A percentile compares a stretch with the other conserved stretches of the same genome.
These are phyloP conservation scores for Tylopilus vinaceipallidus DNA, from an alignment of 768 basidiomycete species.

Conservation along the genomic window DNA sequence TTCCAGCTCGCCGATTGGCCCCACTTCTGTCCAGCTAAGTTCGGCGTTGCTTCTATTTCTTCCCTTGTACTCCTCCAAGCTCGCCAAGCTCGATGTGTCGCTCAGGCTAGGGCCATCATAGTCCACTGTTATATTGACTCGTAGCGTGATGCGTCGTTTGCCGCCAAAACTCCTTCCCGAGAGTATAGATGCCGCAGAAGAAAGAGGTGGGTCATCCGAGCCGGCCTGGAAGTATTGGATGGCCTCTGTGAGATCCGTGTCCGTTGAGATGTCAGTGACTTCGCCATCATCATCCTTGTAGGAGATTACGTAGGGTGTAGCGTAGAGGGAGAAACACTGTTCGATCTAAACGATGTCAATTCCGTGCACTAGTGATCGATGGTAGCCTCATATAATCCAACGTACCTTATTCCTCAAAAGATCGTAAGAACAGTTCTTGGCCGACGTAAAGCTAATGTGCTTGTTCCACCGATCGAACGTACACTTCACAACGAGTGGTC, in stretches of 20 bases:
- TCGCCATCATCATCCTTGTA: conserved; percentile 92
- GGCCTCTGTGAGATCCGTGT: conserved; percentile 80
- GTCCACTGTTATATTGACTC: conserved; percentile 76
- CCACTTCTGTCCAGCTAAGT: conserved; percentile 44
- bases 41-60: conserved; percentile 55
- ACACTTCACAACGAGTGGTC: conserved; percentile 81
- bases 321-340: conserved; percentile 75
- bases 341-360: conserved; percentile 58
- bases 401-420: conserved; percentile 71
- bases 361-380: not conserved
- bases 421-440: conserved; percentile 76
- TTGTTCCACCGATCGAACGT: conserved; percentile 72
- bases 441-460: conserved; percentile 76
- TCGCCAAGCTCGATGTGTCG: conserved; percentile 80
- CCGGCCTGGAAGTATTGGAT: conserved; percentile 83
- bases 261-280: conserved; percentile 61
- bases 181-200: conserved; percentile 71
- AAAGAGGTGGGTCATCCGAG: conserved; percentile 64
- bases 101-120: conserved; percentile 91
- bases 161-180: conserved; percentile 62
- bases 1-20: conserved; percentile 46
- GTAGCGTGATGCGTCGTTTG: conserved; percentile 74
- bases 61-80: conserved; percentile 68
- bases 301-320: conserved; percentile 66
- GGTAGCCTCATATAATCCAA: not conserved